phyloP scores from a whole-genome alignment of 305 asterid species.

The Fraxinus ornus region DNA sequence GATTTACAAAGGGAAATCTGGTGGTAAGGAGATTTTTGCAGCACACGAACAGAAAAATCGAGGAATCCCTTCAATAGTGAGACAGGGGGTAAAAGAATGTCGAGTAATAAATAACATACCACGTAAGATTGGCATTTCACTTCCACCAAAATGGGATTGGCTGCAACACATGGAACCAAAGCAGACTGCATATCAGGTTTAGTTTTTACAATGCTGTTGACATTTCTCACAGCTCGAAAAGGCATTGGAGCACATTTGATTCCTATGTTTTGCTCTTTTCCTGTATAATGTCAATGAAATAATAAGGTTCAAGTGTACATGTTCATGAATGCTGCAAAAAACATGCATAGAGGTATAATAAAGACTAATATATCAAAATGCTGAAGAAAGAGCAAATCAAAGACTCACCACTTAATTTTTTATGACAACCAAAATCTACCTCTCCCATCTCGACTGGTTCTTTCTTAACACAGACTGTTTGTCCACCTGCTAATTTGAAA shows the following conservation, averaged over 20 bases:
- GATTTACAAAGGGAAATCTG: background rate
- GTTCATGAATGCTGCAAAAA: background rate
- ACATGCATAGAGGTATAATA: background rate
- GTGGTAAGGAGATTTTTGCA: background rate
- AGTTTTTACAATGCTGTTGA: conserved; percentile 20
- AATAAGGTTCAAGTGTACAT: conserved; percentile 6
- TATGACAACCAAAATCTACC: conserved; percentile 6
- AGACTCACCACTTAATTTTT: conserved; percentile 13
- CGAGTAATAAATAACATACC: conserved; percentile 30
- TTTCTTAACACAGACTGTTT: conserved; percentile 11
- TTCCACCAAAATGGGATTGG: conserved; percentile 22
- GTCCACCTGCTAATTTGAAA: background rate
- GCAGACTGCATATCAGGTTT: conserved; percentile 19
- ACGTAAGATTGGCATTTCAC: conserved; percentile 34
- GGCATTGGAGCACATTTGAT: conserved; percentile 3
- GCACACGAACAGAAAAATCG: background rate
- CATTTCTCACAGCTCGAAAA: conserved; percentile 8
- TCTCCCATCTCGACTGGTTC: conserved; percentile 15
- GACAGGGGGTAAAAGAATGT: background rate
- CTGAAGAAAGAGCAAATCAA: conserved; percentile 7
- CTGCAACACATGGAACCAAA: background rate
- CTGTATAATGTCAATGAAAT: conserved; percentile 25
- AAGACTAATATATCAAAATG: background rate
- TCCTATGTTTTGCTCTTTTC: conserved; percentile 10
- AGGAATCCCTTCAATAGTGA: background rate